Evolutionary conservation across 805 yeast genomes (phyloP).

Genomic region (Cyberlindnera japonica): DNA sequence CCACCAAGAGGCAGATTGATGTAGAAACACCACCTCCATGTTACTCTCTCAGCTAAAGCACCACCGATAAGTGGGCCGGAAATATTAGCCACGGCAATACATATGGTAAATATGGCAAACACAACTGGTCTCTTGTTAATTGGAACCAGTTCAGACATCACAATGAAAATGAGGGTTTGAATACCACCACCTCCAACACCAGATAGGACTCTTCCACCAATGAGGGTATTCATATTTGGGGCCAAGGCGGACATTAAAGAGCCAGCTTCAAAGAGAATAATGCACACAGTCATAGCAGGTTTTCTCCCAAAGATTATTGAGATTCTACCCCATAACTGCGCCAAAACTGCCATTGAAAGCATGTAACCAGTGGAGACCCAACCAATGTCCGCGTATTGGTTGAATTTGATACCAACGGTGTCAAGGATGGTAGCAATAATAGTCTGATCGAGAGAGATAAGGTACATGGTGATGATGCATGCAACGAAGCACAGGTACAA

Average conservation of each 20-base stretch:
- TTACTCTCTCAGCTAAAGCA: constrained; percentile 50
- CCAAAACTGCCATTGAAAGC: constrained; percentile 49
- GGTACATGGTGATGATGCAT: constrained; percentile 20
- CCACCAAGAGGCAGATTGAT: constrained; percentile 68
- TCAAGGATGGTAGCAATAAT: constrained; percentile 50
- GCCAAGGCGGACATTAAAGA: constrained; percentile 57
- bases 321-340: constrained; percentile 56
- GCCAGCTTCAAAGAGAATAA: constrained; percentile 55
- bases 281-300: constrained; percentile 42
- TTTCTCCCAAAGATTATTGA: constrained; percentile 58
- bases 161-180: constrained; percentile 52
- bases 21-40: constrained; percentile 79
- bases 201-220: constrained; percentile 67
- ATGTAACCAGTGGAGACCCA: constrained; percentile 58
- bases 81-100: constrained; percentile 47
- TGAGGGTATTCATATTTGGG: constrained; percentile 51
- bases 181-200: constrained; percentile 77
- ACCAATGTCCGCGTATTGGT: constrained; percentile 48
- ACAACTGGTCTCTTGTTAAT: constrained; percentile 28
- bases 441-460: constrained; percentile 50
- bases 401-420: constrained; percentile 46
- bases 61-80: constrained; percentile 69
- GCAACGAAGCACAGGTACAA: constrained; percentile 18
- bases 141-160: constrained; percentile 47
- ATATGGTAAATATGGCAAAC: constrained; percentile 23